Evolutionary conservation across 495 filamentous ascomycete genomes (phyloP), one percentile per base, ranked within the genome.

Genomic region (Aspergillus haitiensis): DNA sequence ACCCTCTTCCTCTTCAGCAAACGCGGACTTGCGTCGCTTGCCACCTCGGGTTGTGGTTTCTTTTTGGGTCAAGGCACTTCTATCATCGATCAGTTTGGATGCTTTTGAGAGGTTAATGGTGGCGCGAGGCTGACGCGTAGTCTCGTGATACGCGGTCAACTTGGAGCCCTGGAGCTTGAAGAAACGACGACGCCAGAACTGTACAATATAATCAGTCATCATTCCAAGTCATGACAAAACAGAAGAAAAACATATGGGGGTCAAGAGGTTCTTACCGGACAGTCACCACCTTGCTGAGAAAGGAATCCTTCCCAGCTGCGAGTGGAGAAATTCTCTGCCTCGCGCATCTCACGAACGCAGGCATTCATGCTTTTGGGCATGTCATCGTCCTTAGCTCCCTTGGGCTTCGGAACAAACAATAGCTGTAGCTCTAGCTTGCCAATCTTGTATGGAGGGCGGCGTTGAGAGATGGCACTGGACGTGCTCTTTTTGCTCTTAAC

Each of bases 311-410:
- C 93, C 81, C 82, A 96, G 61, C 79, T 86, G 42, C 87, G 85
- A 35, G 86, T 74, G 33, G 87, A 81, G 54, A 86, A 79, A 63
- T 84, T 86, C 67, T 95, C 90, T 9, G 93, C 92, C 44, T 93
- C 90, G 63, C 87, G 88, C 76, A 98, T 83, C 76, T 98, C 93
- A 11, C 94, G 82, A 61, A 98, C 90, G 69, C 91, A 95, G 42
- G 88, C 86, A 68, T 90, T 93, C 91, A 98, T 96, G 74, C 93
- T 97, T 84, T 97, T 96, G 13, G 94, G 94, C 88, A 98, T 96
- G 63, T 97, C 94, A 35, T 96, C 92, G 58, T 97, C 93, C 56
- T 86, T 86, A n/a, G 86, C 82, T 44, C 88, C 89, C 76, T 90
- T 90, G 0, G 94, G 93, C 65, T 91, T 93, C 1, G 94, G 94